These are phyloP conservation scores for Aegilops bicornis DNA, from an alignment of 176 grass and related monocot genomes.

Conservation along the genomic window DNA sequence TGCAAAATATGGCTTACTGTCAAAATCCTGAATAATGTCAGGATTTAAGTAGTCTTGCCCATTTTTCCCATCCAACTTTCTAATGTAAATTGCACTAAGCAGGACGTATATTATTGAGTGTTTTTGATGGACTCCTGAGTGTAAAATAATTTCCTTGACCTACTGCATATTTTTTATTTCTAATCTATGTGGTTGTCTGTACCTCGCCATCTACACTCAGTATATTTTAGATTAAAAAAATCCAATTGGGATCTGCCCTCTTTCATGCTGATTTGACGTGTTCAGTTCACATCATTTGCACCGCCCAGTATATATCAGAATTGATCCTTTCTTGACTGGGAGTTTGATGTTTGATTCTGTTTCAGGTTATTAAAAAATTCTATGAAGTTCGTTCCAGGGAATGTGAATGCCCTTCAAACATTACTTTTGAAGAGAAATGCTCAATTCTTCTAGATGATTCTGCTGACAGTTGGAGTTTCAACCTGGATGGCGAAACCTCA, in stretches of 20 bases:
- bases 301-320: not conserved
- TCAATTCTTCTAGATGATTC: constrained; percentile 70
- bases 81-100: not conserved
- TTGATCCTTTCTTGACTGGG: not conserved
- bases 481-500: constrained; percentile 67
- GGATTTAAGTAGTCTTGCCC: not conserved
- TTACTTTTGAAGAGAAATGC: constrained; percentile 69
- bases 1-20: not conserved
- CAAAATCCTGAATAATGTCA: not conserved
- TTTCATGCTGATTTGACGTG: not conserved
- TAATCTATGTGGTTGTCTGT: constrained; percentile 13
- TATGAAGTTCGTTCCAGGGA: constrained; percentile 73
- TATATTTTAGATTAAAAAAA: constrained; percentile 12
- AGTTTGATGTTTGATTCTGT: constrained; percentile 38
- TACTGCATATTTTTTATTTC: constrained; percentile 20
- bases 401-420: constrained; percentile 36
- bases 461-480: constrained; percentile 79
- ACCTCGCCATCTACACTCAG: not conserved
- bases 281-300: not conserved
- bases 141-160: not conserved
- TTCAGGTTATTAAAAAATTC: constrained; percentile 85
- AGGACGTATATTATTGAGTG: not conserved
- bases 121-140: constrained; percentile 1
- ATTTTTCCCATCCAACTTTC: not conserved
- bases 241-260: not conserved